Base-by-base conservation (phyloP, 208 protist genomes). In the Trypanosoma conorhini region DNA sequence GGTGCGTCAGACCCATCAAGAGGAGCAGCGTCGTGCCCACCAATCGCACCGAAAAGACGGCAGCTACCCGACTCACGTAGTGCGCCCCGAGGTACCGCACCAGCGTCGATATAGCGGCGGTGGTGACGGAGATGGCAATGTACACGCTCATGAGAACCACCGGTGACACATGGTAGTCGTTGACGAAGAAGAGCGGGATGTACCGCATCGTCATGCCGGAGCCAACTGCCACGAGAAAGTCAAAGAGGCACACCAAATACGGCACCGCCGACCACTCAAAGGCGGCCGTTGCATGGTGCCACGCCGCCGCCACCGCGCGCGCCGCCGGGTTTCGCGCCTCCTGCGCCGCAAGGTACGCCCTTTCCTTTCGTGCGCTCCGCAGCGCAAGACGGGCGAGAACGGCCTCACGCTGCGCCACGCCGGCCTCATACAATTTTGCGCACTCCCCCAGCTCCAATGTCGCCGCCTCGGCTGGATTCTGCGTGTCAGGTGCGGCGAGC, bases 151-250 rank as follows among this genome's bases (percentile, higher is more conserved):
- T n/a, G n/a, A 76, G 40, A 87, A 40, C 9, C 57, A 60, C n/a
- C 68, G 26, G 83, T 62, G 26, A 13, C 17, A n/a, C n/a, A n/a
- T n/a, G n/a, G 60, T 60, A 54, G 0, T 68, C 67, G 19, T 64
- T 50, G 26, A 72, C 67, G 9, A 90, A 83, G 74, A 83, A 90
- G 10, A 80, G 59, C 7, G 85, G 42, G 28, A 90, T 65, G 62
- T 78, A 90, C 10, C 70, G 79, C 31, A 87, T 59, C 10, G 82
- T 86, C 81, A 87, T 85, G 33, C 82, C 85, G 21, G 74, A 79
- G 40, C 85, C 85, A 46, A 87, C 50, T 30, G 82, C 69, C 48
- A 90, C 74, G 28, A 74, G 59, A 8, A 87, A 66, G 30, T 90
- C 85, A 2, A 78, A 74, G 1, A 71, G 19, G 54, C 74, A 86